These are phyloP conservation scores for Microcyclospora tardicrescens DNA, from an alignment of 2,329 filamentous ascomycete genomes.

Conservation along the genomic window DNA sequence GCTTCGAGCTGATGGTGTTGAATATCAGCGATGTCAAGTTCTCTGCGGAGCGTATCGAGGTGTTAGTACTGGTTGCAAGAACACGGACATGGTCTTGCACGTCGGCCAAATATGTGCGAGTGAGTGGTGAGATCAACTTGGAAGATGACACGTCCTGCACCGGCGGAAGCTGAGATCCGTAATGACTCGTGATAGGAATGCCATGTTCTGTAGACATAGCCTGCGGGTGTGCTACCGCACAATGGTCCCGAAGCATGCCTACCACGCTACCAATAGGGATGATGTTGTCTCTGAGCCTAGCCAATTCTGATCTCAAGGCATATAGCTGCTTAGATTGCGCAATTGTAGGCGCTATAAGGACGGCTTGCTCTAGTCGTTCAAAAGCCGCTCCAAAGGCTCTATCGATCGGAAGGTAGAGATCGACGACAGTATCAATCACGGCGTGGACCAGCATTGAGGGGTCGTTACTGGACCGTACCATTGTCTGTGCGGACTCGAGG, in stretches of 20 bases:
- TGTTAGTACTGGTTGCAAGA: conserved; percentile 65
- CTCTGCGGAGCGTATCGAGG: conserved; percentile 58
- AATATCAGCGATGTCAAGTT: conserved; percentile 87
- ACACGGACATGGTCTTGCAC: conserved; percentile 79
- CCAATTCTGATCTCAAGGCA: conserved; percentile 65
- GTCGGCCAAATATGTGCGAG: conserved; percentile 77
- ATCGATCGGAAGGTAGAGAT: conserved; percentile 73
- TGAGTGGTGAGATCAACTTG: conserved; percentile 53
- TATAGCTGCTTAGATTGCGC: conserved; percentile 58
- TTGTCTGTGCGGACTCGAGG: conserved; percentile 62
- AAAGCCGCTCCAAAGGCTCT: conserved; percentile 79
- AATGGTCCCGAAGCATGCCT: conserved; percentile 73
- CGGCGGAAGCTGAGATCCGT: not conserved
- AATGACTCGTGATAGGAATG: conserved; percentile 1
- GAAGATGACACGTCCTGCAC: conserved; percentile 25
- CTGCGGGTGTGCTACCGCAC: conserved; percentile 29
- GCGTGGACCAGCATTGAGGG: conserved; percentile 79
- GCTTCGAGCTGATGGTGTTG: conserved; percentile 77
- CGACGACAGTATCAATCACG: conserved; percentile 81
- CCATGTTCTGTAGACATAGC: conserved; percentile 1
- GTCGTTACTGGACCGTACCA: conserved; percentile 72
- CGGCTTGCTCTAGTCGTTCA: conserved; percentile 72
- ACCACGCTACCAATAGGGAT: conserved; percentile 71
- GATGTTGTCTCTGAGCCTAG: conserved; percentile 68
- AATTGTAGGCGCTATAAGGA: conserved; percentile 67